These are phyloP conservation scores for Pestalotiopsis sp. DNA, from an alignment of 2,329 filamentous ascomycete species.

Conservation along the genomic window DNA sequence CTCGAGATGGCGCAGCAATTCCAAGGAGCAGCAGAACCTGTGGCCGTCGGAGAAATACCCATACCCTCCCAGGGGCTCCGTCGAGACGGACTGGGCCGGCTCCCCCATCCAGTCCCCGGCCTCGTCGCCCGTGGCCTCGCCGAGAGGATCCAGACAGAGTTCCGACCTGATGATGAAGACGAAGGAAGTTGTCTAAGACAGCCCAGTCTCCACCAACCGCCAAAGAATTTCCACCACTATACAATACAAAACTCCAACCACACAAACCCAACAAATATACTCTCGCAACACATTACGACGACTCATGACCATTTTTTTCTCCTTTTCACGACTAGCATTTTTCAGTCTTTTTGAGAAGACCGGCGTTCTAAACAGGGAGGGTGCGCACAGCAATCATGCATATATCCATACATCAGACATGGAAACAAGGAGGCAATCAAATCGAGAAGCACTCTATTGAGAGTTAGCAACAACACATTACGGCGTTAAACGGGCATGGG, in stretches of 20 bases:
- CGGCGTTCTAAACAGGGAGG: neutral
- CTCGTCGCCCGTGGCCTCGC: slow-evolving; percentile 6
- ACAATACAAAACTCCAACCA: neutral
- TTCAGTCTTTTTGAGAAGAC: neutral
- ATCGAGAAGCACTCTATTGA: neutral
- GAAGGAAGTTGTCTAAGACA: slow-evolving; percentile 2
- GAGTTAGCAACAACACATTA: neutral
- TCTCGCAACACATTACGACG: neutral
- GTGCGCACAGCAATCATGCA: neutral
- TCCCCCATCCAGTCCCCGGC: slow-evolving; percentile 7
- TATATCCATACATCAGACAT: neutral
- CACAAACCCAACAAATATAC: neutral
- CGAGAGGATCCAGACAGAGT: slow-evolving; percentile 5
- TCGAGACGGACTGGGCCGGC: slow-evolving; percentile 7
- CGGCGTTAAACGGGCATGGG: neutral
- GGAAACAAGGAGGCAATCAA: neutral
- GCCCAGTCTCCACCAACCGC: neutral
- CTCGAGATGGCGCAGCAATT: neutral
- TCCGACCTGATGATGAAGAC: slow-evolving; percentile 3
- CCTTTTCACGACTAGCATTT: neutral
- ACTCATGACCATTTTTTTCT: neutral
- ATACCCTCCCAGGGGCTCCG: neutral
- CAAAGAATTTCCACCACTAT: neutral
- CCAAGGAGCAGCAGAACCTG: neutral
- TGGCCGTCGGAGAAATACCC: slow-evolving; percentile 1